Evolutionary conservation across 805 yeast species (phyloP).

Genomic region (Cyberlindnera veronae): DNA sequence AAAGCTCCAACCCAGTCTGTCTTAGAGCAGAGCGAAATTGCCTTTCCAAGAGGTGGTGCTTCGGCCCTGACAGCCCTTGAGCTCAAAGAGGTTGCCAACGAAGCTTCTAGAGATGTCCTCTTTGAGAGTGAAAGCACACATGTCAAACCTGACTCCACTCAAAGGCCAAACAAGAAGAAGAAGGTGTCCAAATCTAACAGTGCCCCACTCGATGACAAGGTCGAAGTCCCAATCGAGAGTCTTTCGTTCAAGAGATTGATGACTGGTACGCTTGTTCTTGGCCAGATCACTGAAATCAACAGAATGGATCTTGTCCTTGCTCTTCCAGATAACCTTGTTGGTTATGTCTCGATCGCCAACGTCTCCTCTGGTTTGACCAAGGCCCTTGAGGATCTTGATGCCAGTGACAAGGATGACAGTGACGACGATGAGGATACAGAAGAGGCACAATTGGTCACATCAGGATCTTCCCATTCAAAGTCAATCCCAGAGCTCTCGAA

Average conservation of each 20-base stretch:
- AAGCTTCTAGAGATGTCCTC: conserved; percentile 84
- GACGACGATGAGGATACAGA: conserved; percentile 30
- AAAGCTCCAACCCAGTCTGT: conserved; percentile 35
- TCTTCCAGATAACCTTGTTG: conserved; percentile 76
- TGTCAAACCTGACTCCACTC: conserved; percentile 13
- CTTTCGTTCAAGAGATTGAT: conserved; percentile 58
- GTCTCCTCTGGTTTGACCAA: conserved; percentile 61
- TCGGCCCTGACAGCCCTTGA: conserved; percentile 85
- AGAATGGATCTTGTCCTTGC: conserved; percentile 64
- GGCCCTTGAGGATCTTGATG: conserved; percentile 53
- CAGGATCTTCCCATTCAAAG: conserved; percentile 28
- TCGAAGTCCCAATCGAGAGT: conserved; percentile 52
- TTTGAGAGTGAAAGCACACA: conserved; percentile 40
- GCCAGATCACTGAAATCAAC: conserved; percentile 63
- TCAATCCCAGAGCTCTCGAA: conserved; percentile 54
- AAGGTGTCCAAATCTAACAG: conserved; percentile 31
- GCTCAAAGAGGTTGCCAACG: conserved; percentile 87
- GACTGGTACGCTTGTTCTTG: conserved; percentile 73
- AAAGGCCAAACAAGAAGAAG: conserved; percentile 40
- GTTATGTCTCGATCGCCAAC: conserved; percentile 71
- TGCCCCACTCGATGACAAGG: conserved; percentile 24
- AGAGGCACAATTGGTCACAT: conserved; percentile 18
- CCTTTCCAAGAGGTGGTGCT: conserved; percentile 95
- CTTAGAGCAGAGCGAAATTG: conserved; percentile 34
- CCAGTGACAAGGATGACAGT: conserved; percentile 37